Conservation (phyloP, 2,329 filamentous ascomycete genomes). For the Verticillium tricorpus region DNA sequence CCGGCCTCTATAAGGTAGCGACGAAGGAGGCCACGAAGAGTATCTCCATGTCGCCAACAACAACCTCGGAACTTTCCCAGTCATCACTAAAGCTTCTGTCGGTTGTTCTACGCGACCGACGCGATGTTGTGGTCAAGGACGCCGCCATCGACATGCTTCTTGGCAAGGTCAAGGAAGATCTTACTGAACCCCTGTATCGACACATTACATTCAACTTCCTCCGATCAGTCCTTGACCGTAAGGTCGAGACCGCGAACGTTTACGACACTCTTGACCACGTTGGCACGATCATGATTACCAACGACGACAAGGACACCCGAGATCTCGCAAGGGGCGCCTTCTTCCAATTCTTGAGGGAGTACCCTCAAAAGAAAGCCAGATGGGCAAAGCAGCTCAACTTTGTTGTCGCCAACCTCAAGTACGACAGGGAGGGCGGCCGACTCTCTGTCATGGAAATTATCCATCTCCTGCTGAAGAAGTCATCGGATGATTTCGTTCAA, state of each 20-base stretch:
- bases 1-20: slow-evolving; percentile 67
- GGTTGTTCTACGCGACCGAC: slow-evolving; percentile 76
- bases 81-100: slow-evolving; percentile 85
- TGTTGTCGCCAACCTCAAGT: slow-evolving; percentile 84
- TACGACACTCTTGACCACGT: slow-evolving; percentile 91
- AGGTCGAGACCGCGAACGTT: slow-evolving; percentile 77
- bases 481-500: slow-evolving; percentile 75
- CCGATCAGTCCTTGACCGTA: slow-evolving; percentile 78
- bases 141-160: slow-evolving; percentile 79
- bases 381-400: slow-evolving; percentile 89
- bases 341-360: slow-evolving; percentile 90
- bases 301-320: slow-evolving; percentile 82
- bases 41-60: slow-evolving; percentile 72
- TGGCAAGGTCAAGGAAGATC: slow-evolving; percentile 75
- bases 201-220: slow-evolving; percentile 95
- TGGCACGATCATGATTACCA: slow-evolving; percentile 90
- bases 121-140: slow-evolving; percentile 72
- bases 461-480: slow-evolving; percentile 80
- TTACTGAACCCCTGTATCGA: slow-evolving; percentile 88
- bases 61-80: slow-evolving; percentile 79
- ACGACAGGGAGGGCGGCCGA: slow-evolving; percentile 81
- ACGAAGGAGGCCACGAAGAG: slow-evolving; percentile 79
- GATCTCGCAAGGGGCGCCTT: slow-evolving; percentile 86
- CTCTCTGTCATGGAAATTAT: slow-evolving; percentile 91
- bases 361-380: slow-evolving; percentile 84